Evolutionary conservation across 2,329 filamentous ascomycete species (phyloP), one percentile per base, ranked within the genome.

Genomic region (Pezicula radicicola): DNA sequence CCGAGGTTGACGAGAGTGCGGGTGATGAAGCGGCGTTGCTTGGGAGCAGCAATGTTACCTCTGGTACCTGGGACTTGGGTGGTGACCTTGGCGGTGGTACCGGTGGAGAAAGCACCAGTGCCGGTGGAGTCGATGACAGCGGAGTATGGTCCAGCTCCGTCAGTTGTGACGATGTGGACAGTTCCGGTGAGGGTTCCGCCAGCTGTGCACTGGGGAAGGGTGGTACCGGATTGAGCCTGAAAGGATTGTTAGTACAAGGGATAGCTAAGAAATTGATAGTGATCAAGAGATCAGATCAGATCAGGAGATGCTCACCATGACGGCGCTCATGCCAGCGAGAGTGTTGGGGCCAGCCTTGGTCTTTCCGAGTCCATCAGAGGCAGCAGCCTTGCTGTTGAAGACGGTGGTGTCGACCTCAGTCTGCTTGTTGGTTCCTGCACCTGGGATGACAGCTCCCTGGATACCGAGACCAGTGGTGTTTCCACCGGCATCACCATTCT

Each of bases 81-180:
- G 21, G 77, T 79, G 49, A 86, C 82, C 33, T 75, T 68, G 64
- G 83, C 78, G 54, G 76, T 68, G 19, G 69, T 65, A 76, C 80
- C 85, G 57, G 71, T 65, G 45, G 71, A 57, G 58, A 61, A 63
- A 12, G 53, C 63, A 21, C 75, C 83, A 4, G 81, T 83, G 51
- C 73, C 84, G 52, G 83, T 81, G 48, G 74, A 69, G 62, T 85
- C 84, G 66, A 87, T 80, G 75, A 82, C 82, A 71, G 83, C 85
- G 6, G 72, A 78, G 51, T 62, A 60, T 47, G 62, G 63, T 16
- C 84, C 84, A 53, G 80, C 84, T 52, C 84, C 84, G 58, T 88
- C 84, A 36, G 74, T 74, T 68, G 87, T 87, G 66, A 87, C 82
- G 66, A 87, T 83, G 70, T 86, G 84, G 9, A 87, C 72, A 1